phyloP scores from a whole-genome alignment of 2,329 filamentous ascomycete species.

The Colletotrichum cereale region DNA sequence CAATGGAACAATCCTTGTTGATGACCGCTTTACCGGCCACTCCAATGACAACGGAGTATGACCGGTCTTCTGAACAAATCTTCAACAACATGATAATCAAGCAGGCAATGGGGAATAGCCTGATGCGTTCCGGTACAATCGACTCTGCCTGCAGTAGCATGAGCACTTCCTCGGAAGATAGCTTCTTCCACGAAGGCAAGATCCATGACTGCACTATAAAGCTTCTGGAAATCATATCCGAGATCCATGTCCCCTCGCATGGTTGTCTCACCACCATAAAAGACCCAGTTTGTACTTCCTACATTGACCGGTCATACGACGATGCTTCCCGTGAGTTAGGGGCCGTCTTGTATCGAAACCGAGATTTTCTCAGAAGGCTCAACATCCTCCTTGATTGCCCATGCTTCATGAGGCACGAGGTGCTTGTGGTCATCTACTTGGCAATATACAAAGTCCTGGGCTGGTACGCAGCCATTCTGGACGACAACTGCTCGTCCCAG shows the following conservation, averaged over 20 bases:
- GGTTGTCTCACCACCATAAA: slow-evolving; percentile 11
- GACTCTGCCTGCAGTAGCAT: slow-evolving; percentile 1
- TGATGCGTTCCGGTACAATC: not conserved
- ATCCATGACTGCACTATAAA: slow-evolving; percentile 14
- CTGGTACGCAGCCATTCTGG: slow-evolving; percentile 18
- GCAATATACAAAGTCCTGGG: slow-evolving; percentile 12
- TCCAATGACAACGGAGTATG: not conserved
- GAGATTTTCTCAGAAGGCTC: not conserved
- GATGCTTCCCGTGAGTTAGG: slow-evolving; percentile 16
- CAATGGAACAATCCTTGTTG: no score
- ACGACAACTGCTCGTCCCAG: slow-evolving; percentile 9
- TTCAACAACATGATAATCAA: not conserved
- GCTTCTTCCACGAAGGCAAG: not conserved
- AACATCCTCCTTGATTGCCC: not conserved
- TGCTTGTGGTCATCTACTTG: slow-evolving; percentile 15
- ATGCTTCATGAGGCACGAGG: slow-evolving; percentile 16
- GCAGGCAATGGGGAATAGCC: not conserved
- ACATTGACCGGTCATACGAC: not conserved
- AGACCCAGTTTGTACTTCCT: slow-evolving; percentile 1
- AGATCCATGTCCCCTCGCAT: slow-evolving; percentile 11
- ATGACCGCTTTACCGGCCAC: no score
- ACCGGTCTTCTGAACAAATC: not conserved
- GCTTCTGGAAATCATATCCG: not conserved
- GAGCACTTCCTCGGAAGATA: not conserved
- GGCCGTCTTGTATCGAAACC: slow-evolving; percentile 3